phyloP scores from a whole-genome alignment of 2,329 filamentous ascomycete species.

The Stagonosporopsis rhizophila region DNA sequence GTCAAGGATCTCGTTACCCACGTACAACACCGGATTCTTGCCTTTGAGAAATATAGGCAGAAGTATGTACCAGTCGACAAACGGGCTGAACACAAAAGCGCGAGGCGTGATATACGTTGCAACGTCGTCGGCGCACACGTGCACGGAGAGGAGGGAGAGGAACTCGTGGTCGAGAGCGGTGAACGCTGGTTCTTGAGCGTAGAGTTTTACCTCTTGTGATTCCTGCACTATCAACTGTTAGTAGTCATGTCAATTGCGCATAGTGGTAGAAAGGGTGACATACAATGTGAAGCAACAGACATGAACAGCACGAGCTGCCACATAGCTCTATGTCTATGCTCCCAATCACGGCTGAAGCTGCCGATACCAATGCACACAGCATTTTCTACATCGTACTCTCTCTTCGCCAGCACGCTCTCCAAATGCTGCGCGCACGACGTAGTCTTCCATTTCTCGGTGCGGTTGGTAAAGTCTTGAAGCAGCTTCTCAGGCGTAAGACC shows the following conservation, averaged over 20 bases:
- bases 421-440: constrained; percentile 34
- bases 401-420: constrained; percentile 19
- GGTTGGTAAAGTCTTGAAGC: constrained; percentile 27
- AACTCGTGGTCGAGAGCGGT: constrained; percentile 42
- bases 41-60: constrained; percentile 39
- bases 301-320: constrained; percentile 50
- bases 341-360: constrained; percentile 47
- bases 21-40: constrained; percentile 42
- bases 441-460: constrained; percentile 35
- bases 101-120: constrained; percentile 28
- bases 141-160: constrained; percentile 33
- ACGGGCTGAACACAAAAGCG: constrained; percentile 46
- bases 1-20: constrained; percentile 47
- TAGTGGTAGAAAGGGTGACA: neutral
- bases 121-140: constrained; percentile 20
- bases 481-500: constrained; percentile 39
- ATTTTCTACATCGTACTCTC: constrained; percentile 21
- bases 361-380: constrained; percentile 49
- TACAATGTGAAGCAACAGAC: constrained; percentile 28
- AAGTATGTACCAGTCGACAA: constrained; percentile 47
- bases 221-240: constrained; percentile 10
- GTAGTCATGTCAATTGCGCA: neutral
- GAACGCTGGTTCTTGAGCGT: constrained; percentile 48
- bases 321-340: constrained; percentile 40
- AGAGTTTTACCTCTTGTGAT: constrained; percentile 23